These are phyloP conservation scores for Ceratocystis colombiana DNA, from an alignment of 2,329 filamentous ascomycete species.

Conservation along the genomic window DNA sequence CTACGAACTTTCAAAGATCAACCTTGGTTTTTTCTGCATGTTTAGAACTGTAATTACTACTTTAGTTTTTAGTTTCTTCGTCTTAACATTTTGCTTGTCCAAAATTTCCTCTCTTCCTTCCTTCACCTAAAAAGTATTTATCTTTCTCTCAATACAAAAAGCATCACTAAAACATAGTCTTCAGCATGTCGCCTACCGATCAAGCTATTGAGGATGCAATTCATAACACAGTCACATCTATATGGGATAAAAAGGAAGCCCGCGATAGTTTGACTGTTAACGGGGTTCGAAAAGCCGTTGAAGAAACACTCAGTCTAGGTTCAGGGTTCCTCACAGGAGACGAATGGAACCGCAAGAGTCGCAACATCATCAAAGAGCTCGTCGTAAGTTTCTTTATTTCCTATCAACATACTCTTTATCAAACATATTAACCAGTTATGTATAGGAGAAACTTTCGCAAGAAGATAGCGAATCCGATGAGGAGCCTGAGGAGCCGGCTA, in stretches of 20 bases:
- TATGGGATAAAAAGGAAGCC: constrained; percentile 35
- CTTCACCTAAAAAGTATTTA: neutral
- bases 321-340: constrained; percentile 41
- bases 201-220: constrained; percentile 40
- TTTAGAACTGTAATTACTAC: neutral
- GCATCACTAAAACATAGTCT: neutral
- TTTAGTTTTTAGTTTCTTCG: neutral
- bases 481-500: constrained; percentile 8
- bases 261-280: constrained; percentile 47
- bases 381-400: constrained; percentile 38
- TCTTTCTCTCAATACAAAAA: constrained; percentile 8
- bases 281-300: constrained; percentile 44
- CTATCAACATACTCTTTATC: neutral
- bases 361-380: constrained; percentile 44
- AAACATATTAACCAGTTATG: neutral
- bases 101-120: neutral
- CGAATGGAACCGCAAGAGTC: constrained; percentile 51
- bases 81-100: neutral
- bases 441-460: constrained; percentile 16
- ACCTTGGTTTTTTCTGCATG: too few species aligned
- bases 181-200: constrained; percentile 36
- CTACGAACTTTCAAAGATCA: neutral
- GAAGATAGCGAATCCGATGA: constrained; percentile 10
- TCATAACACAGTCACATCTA: constrained; percentile 37
- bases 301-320: constrained; percentile 41